These are phyloP conservation scores for Kwoniella mangroviensis DNA, from an alignment of 768 basidiomycete species.

Conservation along the genomic window DNA sequence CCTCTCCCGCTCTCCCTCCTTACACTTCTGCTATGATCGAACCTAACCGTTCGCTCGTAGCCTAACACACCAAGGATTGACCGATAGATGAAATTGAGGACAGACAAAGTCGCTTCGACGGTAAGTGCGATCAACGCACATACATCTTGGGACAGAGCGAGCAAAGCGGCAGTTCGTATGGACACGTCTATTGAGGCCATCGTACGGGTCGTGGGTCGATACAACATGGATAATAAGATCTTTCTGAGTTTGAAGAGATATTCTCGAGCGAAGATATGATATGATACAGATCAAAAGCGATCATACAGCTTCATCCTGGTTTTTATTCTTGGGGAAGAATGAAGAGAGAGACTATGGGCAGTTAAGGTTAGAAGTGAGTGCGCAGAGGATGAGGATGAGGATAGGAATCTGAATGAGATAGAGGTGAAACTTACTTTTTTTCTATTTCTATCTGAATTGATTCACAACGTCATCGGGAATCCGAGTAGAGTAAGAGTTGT, in stretches of 20 bases:
- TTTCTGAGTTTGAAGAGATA: too few relatives aligned
- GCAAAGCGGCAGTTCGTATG: slow-evolving; percentile 21
- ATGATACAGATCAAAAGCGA: too few relatives aligned
- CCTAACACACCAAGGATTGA: slow-evolving; percentile 24
- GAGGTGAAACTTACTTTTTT: too few relatives aligned
- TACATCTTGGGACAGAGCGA: slow-evolving; percentile 40
- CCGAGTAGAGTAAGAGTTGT: background rate
- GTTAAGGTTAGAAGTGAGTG: too few relatives aligned
- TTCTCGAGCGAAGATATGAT: too few relatives aligned
- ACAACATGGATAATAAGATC: background rate
- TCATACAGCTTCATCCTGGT: too few relatives aligned
- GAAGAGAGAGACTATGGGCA: too few relatives aligned
- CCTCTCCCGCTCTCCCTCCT: slow-evolving; percentile 36
- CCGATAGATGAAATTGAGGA: slow-evolving; percentile 25
- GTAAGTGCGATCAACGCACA: slow-evolving; percentile 41
- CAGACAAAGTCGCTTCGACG: slow-evolving; percentile 34
- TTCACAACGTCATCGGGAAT: background rate
- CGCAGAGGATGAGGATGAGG: too few relatives aligned
- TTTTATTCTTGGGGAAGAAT: too few relatives aligned
- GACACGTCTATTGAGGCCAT: slow-evolving; percentile 6
- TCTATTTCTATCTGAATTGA: background rate
- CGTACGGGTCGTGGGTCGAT: background rate
- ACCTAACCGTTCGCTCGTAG: slow-evolving; percentile 5
- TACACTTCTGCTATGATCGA: background rate
- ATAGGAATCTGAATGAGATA: too few relatives aligned